A percentile compares a stretch with the other conserved stretches of the same genome.
phyloP scores from a whole-genome alignment of 192 early-diverging fungal genomes.

The Entophlyctis luteolus region DNA sequence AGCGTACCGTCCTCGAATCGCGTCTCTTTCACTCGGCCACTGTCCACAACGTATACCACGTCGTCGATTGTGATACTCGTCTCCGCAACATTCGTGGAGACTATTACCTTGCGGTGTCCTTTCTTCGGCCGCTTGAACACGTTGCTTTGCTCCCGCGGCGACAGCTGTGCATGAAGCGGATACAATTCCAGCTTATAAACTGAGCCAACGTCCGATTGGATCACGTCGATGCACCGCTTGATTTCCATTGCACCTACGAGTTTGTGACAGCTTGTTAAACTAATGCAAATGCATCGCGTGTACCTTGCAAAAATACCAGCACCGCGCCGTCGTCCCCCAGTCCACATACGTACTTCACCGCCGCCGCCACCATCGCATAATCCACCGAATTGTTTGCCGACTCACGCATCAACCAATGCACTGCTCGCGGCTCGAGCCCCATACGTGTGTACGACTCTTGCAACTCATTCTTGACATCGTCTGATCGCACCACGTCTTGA shows the following conservation, averaged over 20 bases:
- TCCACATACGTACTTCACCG: conserved; percentile 42
- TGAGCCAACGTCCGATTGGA: conserved; percentile 15
- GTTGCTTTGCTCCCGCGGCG: conserved; percentile 48
- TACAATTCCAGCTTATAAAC: conserved; percentile 31
- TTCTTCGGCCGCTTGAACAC: conserved; percentile 58
- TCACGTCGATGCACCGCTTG: conserved; percentile 57
- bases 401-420: not conserved
- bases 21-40: conserved; percentile 68
- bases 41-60: conserved; percentile 75
- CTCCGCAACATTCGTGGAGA: conserved; percentile 82
- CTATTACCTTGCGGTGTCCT: conserved; percentile 65
- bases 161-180: conserved; percentile 61
- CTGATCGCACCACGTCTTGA: no score
- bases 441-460: not conserved
- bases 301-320: conserved; percentile 65
- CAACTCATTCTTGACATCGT: not conserved
- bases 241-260: conserved; percentile 60
- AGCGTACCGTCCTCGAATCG: conserved; percentile 37
- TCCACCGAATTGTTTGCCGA: conserved; percentile 47
- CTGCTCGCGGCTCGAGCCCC: not conserved
- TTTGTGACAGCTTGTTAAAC: no score
- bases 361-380: conserved; percentile 47
- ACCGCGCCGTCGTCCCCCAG: conserved; percentile 56
- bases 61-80: conserved; percentile 69
- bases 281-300: no score